Percentiles rank a stretch among this genome's conserved stretches.
phyloP scores from a whole-genome alignment of 345 rosid species.

The Citrus trifoliata region DNA sequence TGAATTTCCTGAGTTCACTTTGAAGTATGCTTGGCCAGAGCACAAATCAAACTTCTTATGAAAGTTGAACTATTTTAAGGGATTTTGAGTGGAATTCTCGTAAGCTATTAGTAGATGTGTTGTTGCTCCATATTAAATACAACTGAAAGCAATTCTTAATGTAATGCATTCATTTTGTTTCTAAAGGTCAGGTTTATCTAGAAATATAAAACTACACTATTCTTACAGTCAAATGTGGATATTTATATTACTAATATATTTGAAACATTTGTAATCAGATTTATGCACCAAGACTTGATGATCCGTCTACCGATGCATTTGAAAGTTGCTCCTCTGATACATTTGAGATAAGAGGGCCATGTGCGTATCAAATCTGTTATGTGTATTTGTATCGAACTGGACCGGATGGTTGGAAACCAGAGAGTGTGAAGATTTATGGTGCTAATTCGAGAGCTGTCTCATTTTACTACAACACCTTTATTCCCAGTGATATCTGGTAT shows the following conservation, averaged over 20 bases:
- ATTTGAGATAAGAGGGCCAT: conserved; percentile 67
- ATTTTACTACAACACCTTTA: conserved; percentile 47
- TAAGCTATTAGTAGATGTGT: not conserved
- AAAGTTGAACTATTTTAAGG: not conserved
- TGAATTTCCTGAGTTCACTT: no score
- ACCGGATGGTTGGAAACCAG: conserved; percentile 85
- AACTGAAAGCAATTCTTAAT: not conserved
- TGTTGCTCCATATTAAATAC: not conserved
- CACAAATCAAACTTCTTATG: not conserved
- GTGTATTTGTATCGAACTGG: conserved; percentile 76
- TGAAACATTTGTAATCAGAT: conserved; percentile 37
- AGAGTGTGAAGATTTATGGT: conserved; percentile 47
- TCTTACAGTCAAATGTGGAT: not conserved
- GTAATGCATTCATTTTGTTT: not conserved
- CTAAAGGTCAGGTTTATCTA: not conserved
- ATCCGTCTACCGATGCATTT: conserved; percentile 54
- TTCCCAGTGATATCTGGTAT: conserved; percentile 70
- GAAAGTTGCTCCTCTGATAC: conserved; percentile 82
- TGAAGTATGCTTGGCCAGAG: not conserved
- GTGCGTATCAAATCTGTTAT: conserved; percentile 71
- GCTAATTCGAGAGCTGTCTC: conserved; percentile 39
- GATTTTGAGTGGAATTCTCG: not conserved
- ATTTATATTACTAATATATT: not conserved
- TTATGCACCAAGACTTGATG: conserved; percentile 74
- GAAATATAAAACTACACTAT: not conserved